phyloP scores from a whole-genome alignment of 2,329 filamentous ascomycete genomes.

The Cladophialophora exuberans region DNA sequence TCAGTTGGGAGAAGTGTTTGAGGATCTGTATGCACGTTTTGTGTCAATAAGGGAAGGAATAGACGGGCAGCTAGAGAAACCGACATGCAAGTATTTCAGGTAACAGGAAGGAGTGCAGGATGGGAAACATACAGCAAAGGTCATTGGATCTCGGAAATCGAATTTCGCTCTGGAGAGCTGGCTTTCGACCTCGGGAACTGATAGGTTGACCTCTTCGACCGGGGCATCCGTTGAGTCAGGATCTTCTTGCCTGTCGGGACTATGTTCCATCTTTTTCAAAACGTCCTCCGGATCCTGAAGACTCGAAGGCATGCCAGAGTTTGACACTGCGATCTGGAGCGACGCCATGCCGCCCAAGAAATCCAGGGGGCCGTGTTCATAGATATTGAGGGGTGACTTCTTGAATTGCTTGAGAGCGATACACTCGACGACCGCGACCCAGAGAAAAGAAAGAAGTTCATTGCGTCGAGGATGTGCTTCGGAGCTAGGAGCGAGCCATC shows the following conservation, averaged over 20 bases:
- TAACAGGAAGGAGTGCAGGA: background rate
- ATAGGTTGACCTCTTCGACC: constrained; percentile 32
- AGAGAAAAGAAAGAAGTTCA: constrained; percentile 20
- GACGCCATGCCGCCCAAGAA: constrained; percentile 5
- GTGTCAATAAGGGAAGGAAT: too few relatives aligned
- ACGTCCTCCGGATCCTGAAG: constrained; percentile 13
- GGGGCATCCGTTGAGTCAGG: background rate
- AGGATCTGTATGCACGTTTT: constrained; percentile 60
- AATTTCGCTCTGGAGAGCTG: constrained; percentile 57
- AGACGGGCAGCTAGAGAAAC: background rate
- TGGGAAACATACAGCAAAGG: constrained; percentile 69
- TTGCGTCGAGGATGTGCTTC: constrained; percentile 34
- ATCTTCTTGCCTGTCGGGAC: background rate
- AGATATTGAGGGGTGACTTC: background rate
- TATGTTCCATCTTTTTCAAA: constrained; percentile 3
- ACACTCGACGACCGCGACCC: constrained; percentile 20
- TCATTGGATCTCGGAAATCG: constrained; percentile 49
- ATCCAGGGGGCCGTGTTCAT: background rate
- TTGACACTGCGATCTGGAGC: constrained; percentile 15
- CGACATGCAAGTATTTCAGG: background rate
- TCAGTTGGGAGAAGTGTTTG: constrained; percentile 80
- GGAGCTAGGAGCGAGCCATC: constrained; percentile 42
- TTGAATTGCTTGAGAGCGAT: constrained; percentile 10
- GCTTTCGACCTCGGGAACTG: constrained; percentile 34
- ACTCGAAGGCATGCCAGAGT: constrained; percentile 14